Percentiles rank a stretch among this genome's conserved stretches.
These are phyloP conservation scores for Barnettozyma salicaria DNA, from an alignment of 805 yeast genomes.

Conservation along the genomic window DNA sequence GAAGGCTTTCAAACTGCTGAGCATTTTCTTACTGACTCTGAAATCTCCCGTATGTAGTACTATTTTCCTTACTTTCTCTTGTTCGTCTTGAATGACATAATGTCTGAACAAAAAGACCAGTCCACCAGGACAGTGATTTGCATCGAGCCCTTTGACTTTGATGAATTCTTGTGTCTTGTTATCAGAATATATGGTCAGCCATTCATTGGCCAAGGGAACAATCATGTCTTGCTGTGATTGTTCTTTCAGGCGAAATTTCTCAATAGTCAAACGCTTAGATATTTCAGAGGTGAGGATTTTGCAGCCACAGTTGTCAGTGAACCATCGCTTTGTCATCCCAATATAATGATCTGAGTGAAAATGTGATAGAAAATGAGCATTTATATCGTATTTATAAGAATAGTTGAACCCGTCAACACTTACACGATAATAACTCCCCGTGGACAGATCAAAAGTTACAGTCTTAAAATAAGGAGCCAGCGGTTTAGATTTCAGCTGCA, in stretches of 20 bases:
- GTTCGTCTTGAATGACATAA: slow-evolving; percentile 24
- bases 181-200: neutral
- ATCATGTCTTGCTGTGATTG: neutral
- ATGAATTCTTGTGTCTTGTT: slow-evolving; percentile 31
- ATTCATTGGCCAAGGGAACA: neutral
- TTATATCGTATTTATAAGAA: slow-evolving; percentile 36
- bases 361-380: slow-evolving; percentile 64
- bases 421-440: slow-evolving; percentile 23
- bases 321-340: slow-evolving; percentile 76
- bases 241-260: slow-evolving; percentile 35
- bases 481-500: slow-evolving; percentile 13
- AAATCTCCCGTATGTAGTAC: slow-evolving; percentile 92
- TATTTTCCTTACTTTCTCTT: slow-evolving; percentile 27
- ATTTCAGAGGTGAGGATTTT: slow-evolving; percentile 65
- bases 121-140: slow-evolving; percentile 98
- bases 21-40: slow-evolving; percentile 51
- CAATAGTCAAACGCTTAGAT: slow-evolving; percentile 56
- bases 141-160: slow-evolving; percentile 63
- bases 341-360: slow-evolving; percentile 95
- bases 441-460: slow-evolving; percentile 34
- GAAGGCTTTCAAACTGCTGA: slow-evolving; percentile 18
- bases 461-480: slow-evolving; percentile 46
- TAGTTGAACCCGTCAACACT: slow-evolving; percentile 66
- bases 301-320: slow-evolving; percentile 38
- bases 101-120: slow-evolving; percentile 67